Evolutionary conservation across 305 asterid species (phyloP), one percentile per base, ranked within the genome.

Genomic region (Striga hermonthica): DNA sequence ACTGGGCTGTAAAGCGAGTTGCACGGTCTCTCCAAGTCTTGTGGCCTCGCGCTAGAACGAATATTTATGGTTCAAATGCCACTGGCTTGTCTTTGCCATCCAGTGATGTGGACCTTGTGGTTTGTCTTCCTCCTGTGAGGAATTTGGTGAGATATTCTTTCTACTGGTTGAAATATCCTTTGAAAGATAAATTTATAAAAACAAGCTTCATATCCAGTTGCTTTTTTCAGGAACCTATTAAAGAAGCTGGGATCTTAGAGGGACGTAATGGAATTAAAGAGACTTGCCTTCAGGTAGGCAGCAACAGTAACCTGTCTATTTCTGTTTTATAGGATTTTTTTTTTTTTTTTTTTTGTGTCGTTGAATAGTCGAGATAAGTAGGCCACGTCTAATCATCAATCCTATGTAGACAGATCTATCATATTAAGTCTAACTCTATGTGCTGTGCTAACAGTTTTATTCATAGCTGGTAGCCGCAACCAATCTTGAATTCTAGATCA

Each of bases 1-100:
- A 80, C 70, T 93, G 99, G 99, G 96, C 99, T 77, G 95, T 93
- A 68, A 93, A 93, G 82, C 96, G 99, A 41, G 97, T 93, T 78
- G 88, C 97, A 66, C 92, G 97, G 57, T 93, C 99, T 69, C 95
- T 93, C 57, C 99, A 90, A 82, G 99, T 88, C 72, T 77, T 93
- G 72, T 93, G 99, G 99, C 99, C 99, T 76, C 97, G 99, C 57
- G 90, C 96, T 68, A 85, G 95, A 82, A 93, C 99, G 38, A 93
- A 81, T 72, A 62, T 93, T 64, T 93, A 81, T 69, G 99, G 99
- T 75, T 93, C 99, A 64, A 90, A 90, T 67, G 96, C 99, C 61
- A 93, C 96, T 74, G 99, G 99, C 37, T 77, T 93, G 80, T 91
- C 95, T 74, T 88, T 93, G 78, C 99, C 99, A 60, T 84, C 96